Conservation (phyloP, 371 early-diverging fungal species). For the Coemansia sp. region DNA sequence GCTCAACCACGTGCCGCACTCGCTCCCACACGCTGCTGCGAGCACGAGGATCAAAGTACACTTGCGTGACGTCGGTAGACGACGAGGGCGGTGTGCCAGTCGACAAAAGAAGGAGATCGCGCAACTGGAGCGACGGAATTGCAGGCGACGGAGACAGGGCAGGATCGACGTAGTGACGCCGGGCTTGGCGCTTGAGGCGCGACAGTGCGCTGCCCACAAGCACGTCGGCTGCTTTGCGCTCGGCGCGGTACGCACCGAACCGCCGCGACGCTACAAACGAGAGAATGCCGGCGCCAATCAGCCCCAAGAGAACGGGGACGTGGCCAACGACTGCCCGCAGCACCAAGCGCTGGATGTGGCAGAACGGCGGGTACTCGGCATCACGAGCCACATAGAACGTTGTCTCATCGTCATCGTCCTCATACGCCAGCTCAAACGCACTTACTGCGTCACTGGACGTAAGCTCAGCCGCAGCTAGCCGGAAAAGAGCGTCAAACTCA, state of each 20-base stretch:
- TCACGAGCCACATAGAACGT: slow-evolving; percentile 32
- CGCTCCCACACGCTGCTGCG: slow-evolving; percentile 50
- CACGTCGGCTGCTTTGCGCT: slow-evolving; percentile 34
- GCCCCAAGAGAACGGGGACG: slow-evolving; percentile 5
- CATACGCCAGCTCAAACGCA: slow-evolving; percentile 26
- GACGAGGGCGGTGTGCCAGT: slow-evolving; percentile 9
- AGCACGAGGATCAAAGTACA: slow-evolving; percentile 44
- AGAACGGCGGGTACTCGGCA: slow-evolving; percentile 20
- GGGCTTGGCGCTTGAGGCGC: slow-evolving; percentile 50
- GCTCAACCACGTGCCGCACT: slow-evolving; percentile 50
- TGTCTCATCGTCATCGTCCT: slow-evolving; percentile 23
- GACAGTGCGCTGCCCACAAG: slow-evolving; percentile 39
- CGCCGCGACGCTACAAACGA: slow-evolving; percentile 30
- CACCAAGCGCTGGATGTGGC: slow-evolving; percentile 22
- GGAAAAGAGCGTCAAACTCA: slow-evolving; percentile 37
- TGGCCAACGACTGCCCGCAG: slow-evolving; percentile 30
- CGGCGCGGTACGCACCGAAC: slow-evolving; percentile 26
- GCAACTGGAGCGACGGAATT: slow-evolving; percentile 50
- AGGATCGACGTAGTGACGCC: slow-evolving; percentile 48
- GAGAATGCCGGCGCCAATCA: slow-evolving; percentile 6
- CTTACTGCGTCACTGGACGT: slow-evolving; percentile 3
- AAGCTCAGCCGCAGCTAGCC: slow-evolving; percentile 20
- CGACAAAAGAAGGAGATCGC: slow-evolving; percentile 50
- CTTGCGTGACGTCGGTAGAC: background rate
- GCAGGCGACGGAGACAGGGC: slow-evolving; percentile 49